Evolutionary conservation across 805 yeast species (phyloP), one percentile per base, ranked within the genome.

Genomic region (Lachancea fermentati): DNA sequence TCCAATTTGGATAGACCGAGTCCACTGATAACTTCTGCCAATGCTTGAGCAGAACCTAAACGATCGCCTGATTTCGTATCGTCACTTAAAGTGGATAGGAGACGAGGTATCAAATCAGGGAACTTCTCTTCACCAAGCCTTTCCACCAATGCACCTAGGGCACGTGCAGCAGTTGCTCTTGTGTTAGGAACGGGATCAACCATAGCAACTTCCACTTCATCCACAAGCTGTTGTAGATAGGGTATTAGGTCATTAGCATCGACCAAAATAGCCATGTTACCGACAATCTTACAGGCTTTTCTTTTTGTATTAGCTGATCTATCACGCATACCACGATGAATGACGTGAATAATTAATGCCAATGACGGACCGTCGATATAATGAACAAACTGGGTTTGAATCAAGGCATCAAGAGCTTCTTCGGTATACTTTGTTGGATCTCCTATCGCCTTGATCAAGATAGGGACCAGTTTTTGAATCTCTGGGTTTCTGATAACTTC

Each of bases 161-260:
- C 98, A 65, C 97, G 79, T 15, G 97, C 89, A 17, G 97, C 97
- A 15, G 96, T 93, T 1, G 97, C 94, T 60, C 97, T 79, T 0
- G 99, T 93, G 31, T 80, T 85, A 24, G 97, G 96, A 38, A 93
- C 98, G 1, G 98, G 98, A 53, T 93, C 99, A 37, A 94, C 96
- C 95, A 93, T 91, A 4, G 97, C 95, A 32, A 76, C 71, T 61
- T 93, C 95, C 45, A 93, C 75, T 52, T 88, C 96, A 8, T 78
- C 72, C 32, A 91, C 81, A 51, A 93, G 71, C 32, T 79, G 76
- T 16, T 79, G 75, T 54, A 93, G 68, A 64, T 93, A 93, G 18
- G 96, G 97, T 37, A 78, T 64, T 45, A 93, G 71, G 60, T 93
- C 98, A 50, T 75, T 78, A 13, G 86, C 72, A 54, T 91, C 97